Evolutionary conservation across 2,329 filamentous ascomycete species (phyloP).

Genomic region (Amylocarpus encephaloides): DNA sequence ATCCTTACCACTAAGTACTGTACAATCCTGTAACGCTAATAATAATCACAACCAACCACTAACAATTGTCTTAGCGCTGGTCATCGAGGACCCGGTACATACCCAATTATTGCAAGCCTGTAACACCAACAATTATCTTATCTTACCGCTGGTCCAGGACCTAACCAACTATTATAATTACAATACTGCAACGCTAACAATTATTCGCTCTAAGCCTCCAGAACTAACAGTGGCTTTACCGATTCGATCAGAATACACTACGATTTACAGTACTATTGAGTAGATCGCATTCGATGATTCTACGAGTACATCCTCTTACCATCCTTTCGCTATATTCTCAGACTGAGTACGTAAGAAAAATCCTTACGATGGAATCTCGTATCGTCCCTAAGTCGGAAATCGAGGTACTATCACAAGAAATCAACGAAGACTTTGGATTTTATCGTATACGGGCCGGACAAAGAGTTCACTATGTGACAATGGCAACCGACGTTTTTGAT

Average conservation of each 20-base stretch:
- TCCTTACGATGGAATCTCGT: neutral
- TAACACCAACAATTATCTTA: neutral
- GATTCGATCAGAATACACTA: neutral
- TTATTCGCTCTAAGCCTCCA: neutral
- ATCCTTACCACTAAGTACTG: too few species aligned
- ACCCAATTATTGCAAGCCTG: slow-evolving; percentile 1
- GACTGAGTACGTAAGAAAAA: neutral
- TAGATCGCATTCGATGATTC: neutral
- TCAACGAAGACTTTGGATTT: neutral
- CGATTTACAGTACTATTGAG: neutral
- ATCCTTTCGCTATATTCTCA: neutral
- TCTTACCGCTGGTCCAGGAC: neutral
- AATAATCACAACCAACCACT: neutral
- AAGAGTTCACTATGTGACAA: slow-evolving; percentile 2
- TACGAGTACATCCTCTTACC: too few species aligned
- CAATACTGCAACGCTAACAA: neutral
- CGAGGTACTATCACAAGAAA: slow-evolving; percentile 1
- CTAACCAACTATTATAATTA: neutral
- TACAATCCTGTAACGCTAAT: neutral
- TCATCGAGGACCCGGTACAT: too few species aligned
- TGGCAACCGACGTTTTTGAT: neutral
- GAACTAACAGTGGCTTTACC: neutral
- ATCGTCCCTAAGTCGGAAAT: neutral
- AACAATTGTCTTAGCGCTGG: too few species aligned
- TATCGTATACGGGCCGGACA: neutral